A percentile compares a stretch with the other conserved stretches of the same genome.
Evolutionary conservation across 441 rosid species (phyloP).

Genomic region (Erodium texanum): DNA sequence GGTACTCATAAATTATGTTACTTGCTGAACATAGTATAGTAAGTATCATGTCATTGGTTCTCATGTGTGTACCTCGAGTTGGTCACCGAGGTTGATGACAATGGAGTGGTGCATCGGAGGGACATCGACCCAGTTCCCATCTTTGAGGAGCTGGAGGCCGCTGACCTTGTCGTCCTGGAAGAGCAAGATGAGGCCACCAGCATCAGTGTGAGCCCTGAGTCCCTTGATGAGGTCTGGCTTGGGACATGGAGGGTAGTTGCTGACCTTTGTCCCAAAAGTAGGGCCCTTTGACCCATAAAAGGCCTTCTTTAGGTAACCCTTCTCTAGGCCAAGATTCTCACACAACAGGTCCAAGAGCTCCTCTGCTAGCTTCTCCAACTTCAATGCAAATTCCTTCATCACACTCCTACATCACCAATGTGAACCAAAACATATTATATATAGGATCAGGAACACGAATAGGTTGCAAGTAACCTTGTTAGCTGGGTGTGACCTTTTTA

Average conservation of each 20-base stretch:
- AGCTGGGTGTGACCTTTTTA: too few relatives aligned
- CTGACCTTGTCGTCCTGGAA: conserved; percentile 71
- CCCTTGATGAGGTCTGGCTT: conserved; percentile 59
- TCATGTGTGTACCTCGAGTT: conserved; percentile 46
- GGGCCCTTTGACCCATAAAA: conserved; percentile 48
- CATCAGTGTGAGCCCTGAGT: conserved; percentile 86
- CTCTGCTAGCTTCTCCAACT: conserved; percentile 77
- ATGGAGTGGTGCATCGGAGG: conserved; percentile 64
- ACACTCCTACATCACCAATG: conserved; percentile 31
- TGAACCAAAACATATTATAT: background rate
- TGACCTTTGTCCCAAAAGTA: conserved; percentile 72
- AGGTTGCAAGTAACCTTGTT: too few relatives aligned
- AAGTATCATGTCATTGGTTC: too few relatives aligned
- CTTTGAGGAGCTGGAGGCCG: conserved; percentile 81
- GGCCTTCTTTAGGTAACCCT: conserved; percentile 61
- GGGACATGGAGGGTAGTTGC: conserved; percentile 94
- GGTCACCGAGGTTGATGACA: conserved; percentile 88
- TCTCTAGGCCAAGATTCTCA: conserved; percentile 75
- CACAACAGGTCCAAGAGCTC: conserved; percentile 63
- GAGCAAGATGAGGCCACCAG: conserved; percentile 77
- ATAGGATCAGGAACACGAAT: background rate
- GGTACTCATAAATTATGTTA: too few relatives aligned
- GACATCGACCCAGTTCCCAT: conserved; percentile 69
- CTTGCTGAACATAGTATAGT: too few relatives aligned
- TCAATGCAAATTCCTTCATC: conserved; percentile 62